Evolutionary conservation across 768 basidiomycete species (phyloP).

Genomic region (Piloderma croceum): DNA sequence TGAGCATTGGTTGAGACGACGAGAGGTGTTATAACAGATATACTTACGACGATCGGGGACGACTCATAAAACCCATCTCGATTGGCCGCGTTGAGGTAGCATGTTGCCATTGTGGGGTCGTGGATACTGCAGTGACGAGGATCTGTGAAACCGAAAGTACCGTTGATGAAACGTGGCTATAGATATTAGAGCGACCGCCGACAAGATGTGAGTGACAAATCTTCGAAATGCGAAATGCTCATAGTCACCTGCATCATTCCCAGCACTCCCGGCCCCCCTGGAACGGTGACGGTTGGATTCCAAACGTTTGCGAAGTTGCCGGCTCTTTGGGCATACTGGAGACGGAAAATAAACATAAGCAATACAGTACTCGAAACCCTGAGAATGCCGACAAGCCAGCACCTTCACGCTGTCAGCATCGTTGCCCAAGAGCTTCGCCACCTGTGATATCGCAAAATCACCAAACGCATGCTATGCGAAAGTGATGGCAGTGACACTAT

Average conservation of each 20-base stretch:
- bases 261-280: constrained; percentile 31
- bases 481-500: neutral
- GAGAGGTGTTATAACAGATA: neutral
- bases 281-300: constrained; percentile 52
- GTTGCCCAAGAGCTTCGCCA: constrained; percentile 49
- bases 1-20: no score
- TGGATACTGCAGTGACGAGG: constrained; percentile 63
- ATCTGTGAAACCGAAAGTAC: constrained; percentile 59
- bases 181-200: neutral
- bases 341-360: neutral
- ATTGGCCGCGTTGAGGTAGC: constrained; percentile 51
- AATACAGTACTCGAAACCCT: neutral
- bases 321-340: constrained; percentile 48
- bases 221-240: neutral
- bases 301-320: constrained; percentile 55
- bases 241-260: constrained; percentile 59
- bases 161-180: constrained; percentile 51
- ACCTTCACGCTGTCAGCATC: constrained; percentile 48
- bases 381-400: neutral
- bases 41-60: constrained; percentile 54
- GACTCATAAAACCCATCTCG: constrained; percentile 63
- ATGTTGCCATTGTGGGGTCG: constrained; percentile 51
- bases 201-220: neutral
- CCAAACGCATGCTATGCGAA: constrained; percentile 51
- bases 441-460: constrained; percentile 62